Conservation (phyloP, 2,329 filamentous ascomycete genomes). For the Cordyceps cicadae region DNA sequence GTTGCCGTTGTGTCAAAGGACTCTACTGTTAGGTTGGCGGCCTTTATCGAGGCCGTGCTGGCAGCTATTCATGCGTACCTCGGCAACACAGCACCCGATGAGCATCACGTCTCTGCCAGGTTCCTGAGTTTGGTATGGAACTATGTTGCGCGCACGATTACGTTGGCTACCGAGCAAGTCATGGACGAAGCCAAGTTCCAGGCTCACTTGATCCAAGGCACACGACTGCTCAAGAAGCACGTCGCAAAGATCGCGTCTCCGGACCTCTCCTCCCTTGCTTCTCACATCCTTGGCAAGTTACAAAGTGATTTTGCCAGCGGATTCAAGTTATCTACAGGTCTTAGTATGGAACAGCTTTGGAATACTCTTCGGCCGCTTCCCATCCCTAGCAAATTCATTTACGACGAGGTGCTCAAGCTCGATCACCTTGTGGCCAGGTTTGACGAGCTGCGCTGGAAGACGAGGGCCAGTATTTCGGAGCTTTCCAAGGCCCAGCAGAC, state of each 20-base stretch:
- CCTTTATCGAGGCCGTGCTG: conserved; percentile 41
- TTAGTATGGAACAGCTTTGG: conserved; percentile 78
- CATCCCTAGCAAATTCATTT: conserved; percentile 36
- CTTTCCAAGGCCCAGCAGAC: conserved; percentile 46
- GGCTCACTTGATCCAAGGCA: conserved; percentile 49
- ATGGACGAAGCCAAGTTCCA: conserved; percentile 60
- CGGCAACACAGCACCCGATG: conserved; percentile 15
- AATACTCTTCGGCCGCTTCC: conserved; percentile 57
- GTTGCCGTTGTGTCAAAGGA: conserved; percentile 52
- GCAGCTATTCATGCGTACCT: conserved; percentile 37
- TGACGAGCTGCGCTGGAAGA: conserved; percentile 53
- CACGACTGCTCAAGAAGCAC: conserved; percentile 32
- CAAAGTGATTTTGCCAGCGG: conserved; percentile 55
- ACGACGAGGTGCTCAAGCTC: conserved; percentile 42
- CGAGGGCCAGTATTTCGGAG: conserved; percentile 41
- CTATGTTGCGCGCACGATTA: conserved; percentile 47
- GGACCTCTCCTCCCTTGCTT: conserved; percentile 29
- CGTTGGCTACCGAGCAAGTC: conserved; percentile 31
- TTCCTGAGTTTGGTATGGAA: conserved; percentile 35
- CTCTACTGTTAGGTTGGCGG: conserved; percentile 46
- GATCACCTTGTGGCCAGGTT: conserved; percentile 51
- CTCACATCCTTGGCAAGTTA: conserved; percentile 33
- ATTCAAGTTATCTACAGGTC: conserved; percentile 65
- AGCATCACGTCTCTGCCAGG: conserved; percentile 21
- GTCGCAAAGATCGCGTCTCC: conserved; percentile 18